A percentile compares a stretch with the other conserved stretches of the same genome.
These are phyloP conservation scores for Leucaena leucocephala DNA, from an alignment of 306 rosid genomes.

Conservation along the genomic window DNA sequence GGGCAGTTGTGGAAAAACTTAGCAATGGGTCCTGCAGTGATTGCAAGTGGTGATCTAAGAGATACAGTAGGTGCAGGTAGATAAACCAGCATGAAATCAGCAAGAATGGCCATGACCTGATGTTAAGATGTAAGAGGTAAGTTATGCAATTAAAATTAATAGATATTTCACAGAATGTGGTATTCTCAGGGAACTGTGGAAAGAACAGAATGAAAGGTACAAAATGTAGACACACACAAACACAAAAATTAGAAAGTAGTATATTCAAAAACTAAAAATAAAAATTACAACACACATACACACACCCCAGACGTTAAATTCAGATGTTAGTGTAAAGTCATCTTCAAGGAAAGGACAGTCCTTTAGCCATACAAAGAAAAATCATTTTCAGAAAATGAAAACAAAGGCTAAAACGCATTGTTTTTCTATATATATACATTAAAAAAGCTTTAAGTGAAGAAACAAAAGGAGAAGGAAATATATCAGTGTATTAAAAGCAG, in stretches of 20 bases:
- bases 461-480: background rate
- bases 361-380: constrained; percentile 27
- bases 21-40: constrained; percentile 69
- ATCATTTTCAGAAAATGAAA: background rate
- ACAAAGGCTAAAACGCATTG: background rate
- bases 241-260: background rate
- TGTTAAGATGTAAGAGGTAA: constrained; percentile 6
- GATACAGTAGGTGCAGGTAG: constrained; percentile 91
- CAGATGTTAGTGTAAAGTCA: constrained; percentile 12
- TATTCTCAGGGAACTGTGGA: constrained; percentile 6
- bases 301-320: background rate
- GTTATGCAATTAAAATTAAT: constrained; percentile 12
- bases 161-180: constrained; percentile 18
- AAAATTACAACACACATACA: background rate
- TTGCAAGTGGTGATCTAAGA: constrained; percentile 70
- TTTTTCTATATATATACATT: background rate
- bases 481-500: background rate
- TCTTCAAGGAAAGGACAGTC: background rate
- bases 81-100: constrained; percentile 97
- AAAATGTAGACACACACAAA: constrained; percentile 7
- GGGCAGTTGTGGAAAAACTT: constrained; percentile 95
- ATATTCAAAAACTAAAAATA: background rate
- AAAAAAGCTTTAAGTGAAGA: constrained; percentile 6
- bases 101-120: constrained; percentile 91
- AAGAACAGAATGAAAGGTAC: constrained; percentile 19